Base-by-base conservation (phyloP, 2,329 filamentous ascomycete species). In the Catunica adiposa region DNA sequence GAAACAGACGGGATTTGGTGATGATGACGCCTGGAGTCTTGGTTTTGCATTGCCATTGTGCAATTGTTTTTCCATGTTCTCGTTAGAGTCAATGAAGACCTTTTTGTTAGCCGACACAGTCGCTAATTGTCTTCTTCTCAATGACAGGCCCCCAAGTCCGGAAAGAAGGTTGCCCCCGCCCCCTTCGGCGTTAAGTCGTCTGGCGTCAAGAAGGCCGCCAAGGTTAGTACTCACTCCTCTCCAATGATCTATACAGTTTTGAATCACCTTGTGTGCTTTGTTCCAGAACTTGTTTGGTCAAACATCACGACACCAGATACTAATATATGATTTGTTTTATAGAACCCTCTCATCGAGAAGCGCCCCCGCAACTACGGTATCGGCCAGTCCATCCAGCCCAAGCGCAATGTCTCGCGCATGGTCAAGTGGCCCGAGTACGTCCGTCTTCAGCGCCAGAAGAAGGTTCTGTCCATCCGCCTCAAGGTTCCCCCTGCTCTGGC, bases 331-430 rank as follows among this genome's bases (percentile, higher is more conserved):
- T n/a, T 50, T 37, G 14, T 48, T 38, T 15, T 40, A 4, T 60
- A 98, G 92, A 98, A 97, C 84, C 92, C 92, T 72, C 89, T 98
- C 71, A 83, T 98, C 75, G 92, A 98, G 88, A 94, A 92, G 81
- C 87, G 89, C 67, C 76, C 88, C 67, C 86, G 86, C 70, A 98
- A 98, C 88, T 98, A 82, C 75, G 92, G 90, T 71, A 94, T 98
- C 71, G 92, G 92, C 71, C 89, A 97, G 81, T 90, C 96, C 76
- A 89, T 97, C 75, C 92, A 97, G 78, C 89, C 90, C 68, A 82
- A 81, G 71, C 86, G 89, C 71, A 97, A 98, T 79, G 80, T 95
- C 62, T 88, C 85, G 66, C 89, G 89, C 73, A 96, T 98, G 88
- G 89, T 98, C 69, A 94, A 92, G 81, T 98, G 92, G 92, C 92